Conservation (phyloP, 192 early-diverging fungal species). For the Coemansia reversa region DNA sequence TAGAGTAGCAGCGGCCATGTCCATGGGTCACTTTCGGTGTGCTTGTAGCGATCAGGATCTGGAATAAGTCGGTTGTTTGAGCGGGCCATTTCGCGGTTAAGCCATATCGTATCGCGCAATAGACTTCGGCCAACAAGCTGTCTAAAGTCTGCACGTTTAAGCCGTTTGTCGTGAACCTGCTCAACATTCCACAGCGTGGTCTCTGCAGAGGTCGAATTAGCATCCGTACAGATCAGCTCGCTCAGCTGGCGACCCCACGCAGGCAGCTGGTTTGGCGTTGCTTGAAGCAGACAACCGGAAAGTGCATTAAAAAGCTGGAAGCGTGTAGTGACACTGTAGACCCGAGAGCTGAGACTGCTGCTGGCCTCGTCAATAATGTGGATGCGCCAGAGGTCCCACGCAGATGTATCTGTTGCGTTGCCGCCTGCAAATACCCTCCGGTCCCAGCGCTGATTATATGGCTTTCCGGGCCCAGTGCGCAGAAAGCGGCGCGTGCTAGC, state of each 20-base stretch:
- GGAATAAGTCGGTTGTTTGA: constrained; percentile 46
- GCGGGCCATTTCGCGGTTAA: constrained; percentile 59
- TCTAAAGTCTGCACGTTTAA: constrained; percentile 16
- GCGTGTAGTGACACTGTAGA: constrained; percentile 54
- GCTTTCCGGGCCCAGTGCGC: constrained; percentile 15
- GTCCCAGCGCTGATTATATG: constrained; percentile 11
- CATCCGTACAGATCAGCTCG: constrained; percentile 89
- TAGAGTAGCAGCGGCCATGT: constrained; percentile 83
- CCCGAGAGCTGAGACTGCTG: constrained; percentile 45
- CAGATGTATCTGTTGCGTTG: constrained; percentile 16
- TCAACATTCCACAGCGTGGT: constrained; percentile 54
- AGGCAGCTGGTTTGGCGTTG: constrained; percentile 67
- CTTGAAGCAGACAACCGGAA: constrained; percentile 76
- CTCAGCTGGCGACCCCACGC: constrained; percentile 80
- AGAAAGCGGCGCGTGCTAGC: constrained; percentile 50
- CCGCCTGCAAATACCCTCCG: constrained; percentile 28
- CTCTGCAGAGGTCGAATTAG: constrained; percentile 43
- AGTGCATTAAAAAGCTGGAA: constrained; percentile 67
- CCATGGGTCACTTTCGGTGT: constrained; percentile 61
- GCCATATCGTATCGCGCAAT: constrained; percentile 48
- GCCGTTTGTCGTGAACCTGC: constrained; percentile 24
- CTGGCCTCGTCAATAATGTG: constrained; percentile 47
- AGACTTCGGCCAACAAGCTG: constrained; percentile 12
- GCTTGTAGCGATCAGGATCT: constrained; percentile 49
- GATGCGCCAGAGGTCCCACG: constrained; percentile 58